phyloP scores from a whole-genome alignment of 2,329 filamentous ascomycete genomes.

The Aspergillus ochraceus region DNA sequence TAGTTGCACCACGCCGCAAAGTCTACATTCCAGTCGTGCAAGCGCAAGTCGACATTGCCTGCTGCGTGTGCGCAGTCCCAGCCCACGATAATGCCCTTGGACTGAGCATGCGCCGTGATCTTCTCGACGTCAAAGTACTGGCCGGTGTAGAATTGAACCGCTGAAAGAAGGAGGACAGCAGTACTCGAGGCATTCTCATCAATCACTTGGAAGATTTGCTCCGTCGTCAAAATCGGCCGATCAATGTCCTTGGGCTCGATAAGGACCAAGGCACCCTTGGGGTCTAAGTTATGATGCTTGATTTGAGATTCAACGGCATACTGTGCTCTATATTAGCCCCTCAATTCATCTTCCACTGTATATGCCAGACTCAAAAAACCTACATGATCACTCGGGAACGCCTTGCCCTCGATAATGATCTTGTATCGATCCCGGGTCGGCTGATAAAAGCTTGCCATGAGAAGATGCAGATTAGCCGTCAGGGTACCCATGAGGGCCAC shows the following conservation, averaged over 20 bases:
- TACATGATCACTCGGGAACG: constrained; percentile 84
- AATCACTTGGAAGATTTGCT: constrained; percentile 70
- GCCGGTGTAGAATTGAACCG: constrained; percentile 89
- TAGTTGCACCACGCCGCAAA: constrained; percentile 94
- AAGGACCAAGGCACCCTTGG: constrained; percentile 69
- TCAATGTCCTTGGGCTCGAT: constrained; percentile 62
- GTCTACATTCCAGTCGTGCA: constrained; percentile 89
- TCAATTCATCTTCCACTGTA: neutral
- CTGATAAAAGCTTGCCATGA: constrained; percentile 81
- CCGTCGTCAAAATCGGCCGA: constrained; percentile 64
- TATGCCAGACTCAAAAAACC: constrained; percentile 21
- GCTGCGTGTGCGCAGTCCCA: constrained; percentile 89
- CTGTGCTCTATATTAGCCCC: constrained; percentile 40
- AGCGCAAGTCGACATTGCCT: constrained; percentile 74
- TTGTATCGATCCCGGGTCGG: constrained; percentile 68
- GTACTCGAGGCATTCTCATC: constrained; percentile 71
- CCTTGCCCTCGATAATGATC: constrained; percentile 85
- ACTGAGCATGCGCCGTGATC: constrained; percentile 76
- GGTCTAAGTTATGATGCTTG: constrained; percentile 65
- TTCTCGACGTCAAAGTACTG: constrained; percentile 79
- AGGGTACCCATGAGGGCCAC: constrained; percentile 87
- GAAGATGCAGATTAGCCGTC: constrained; percentile 76
- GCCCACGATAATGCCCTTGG: constrained; percentile 69
- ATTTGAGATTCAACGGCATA: constrained; percentile 85
- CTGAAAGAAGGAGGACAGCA: constrained; percentile 77